Base-by-base conservation (phyloP, 139 green algal species). In the Chlorella ohadii region DNA sequence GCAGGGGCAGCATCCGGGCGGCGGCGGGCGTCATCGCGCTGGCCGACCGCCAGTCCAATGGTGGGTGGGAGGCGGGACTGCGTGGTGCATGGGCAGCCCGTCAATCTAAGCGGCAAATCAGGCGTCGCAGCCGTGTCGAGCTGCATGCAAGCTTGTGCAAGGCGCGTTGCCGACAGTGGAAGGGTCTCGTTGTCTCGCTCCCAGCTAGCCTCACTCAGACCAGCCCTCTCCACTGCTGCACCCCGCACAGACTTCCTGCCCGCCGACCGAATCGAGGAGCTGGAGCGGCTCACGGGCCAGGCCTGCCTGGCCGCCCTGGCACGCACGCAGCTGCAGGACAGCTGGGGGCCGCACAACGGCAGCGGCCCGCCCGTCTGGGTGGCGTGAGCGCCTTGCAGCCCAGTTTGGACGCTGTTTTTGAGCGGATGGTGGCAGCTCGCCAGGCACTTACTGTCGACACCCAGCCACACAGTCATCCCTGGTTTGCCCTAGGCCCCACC, bases 21-120 rank as follows among this genome's bases (percentile, higher is more conserved):
- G 86, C 89, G 0, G 90, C 91, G 5, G 88, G 93, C 80, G 92
- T 87, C 77, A 93, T 96, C 13, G 92, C 87, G 33, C 82, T 94
- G 75, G 93, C 92, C 22, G 91, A 95, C 85, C 84, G 92, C 19
- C 90, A 92, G 84, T 90, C 71, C 76, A 95, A 94, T 81, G 84
- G 63, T 66, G 63, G 63, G 63, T 68, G 63, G 63, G 19, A 16
- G 59, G 59, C 2, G 31, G 59, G 2, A 66, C 9, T 33, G 59
- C 2, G 9, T 20, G 59, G 59, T 16, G 59, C 1, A 31, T 31
- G 59, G 59, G 57, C 57, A 64, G 57, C n/a, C n/a, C n/a, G n/a
- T n/a, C n/a, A n/a, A n/a, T n/a, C n/a, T n/a, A n/a, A n/a, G 57
- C 20, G 20, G 57, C 17, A n/a, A 16, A 31, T n/a, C 44, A 51